Evolutionary conservation across 1,139 yeast species (phyloP).

Genomic region (Yamadazyma sp.): DNA sequence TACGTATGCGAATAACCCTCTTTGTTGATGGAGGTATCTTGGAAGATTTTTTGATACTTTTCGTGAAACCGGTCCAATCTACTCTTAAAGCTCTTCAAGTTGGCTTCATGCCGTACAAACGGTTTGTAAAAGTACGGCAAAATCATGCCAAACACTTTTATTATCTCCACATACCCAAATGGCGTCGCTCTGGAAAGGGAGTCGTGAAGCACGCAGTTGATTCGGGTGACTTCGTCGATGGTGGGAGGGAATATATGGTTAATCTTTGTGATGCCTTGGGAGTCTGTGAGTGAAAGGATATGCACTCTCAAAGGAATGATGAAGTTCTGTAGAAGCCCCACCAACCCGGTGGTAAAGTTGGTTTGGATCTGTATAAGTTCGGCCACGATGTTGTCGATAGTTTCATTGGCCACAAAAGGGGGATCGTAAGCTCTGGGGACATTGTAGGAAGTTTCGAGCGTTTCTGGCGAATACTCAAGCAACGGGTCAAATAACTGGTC

Average conservation of each 20-base stretch:
- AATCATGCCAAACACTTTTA: constrained; percentile 76
- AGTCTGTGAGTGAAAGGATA: constrained; percentile 52
- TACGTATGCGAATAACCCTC: constrained; percentile 52
- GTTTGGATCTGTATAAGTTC: constrained; percentile 74
- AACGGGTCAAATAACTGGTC: constrained; percentile 89
- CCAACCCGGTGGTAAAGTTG: constrained; percentile 68
- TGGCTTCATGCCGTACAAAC: constrained; percentile 91
- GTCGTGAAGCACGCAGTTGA: constrained; percentile 80
- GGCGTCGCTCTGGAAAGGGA: constrained; percentile 66
- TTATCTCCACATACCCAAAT: constrained; percentile 68
- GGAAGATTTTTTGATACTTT: constrained; percentile 48
- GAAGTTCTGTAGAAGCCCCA: constrained; percentile 72
- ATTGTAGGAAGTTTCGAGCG: constrained; percentile 64
- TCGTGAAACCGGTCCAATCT: constrained; percentile 45
- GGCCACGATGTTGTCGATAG: constrained; percentile 50
- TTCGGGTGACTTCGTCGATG: constrained; percentile 86
- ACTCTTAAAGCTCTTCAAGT: constrained; percentile 31
- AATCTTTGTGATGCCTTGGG: constrained; percentile 58
- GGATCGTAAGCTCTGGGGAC: constrained; percentile 39
- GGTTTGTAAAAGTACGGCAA: constrained; percentile 92
- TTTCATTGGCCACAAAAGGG: constrained; percentile 10
- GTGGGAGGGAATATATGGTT: constrained; percentile 91
- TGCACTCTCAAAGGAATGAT: constrained; percentile 75
- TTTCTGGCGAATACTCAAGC: constrained; percentile 89
- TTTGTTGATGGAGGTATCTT: constrained; percentile 27